These are phyloP conservation scores for peach (Prunus persica) DNA, from an alignment of 306 rosid species.

Conservation along the genomic window DNA sequence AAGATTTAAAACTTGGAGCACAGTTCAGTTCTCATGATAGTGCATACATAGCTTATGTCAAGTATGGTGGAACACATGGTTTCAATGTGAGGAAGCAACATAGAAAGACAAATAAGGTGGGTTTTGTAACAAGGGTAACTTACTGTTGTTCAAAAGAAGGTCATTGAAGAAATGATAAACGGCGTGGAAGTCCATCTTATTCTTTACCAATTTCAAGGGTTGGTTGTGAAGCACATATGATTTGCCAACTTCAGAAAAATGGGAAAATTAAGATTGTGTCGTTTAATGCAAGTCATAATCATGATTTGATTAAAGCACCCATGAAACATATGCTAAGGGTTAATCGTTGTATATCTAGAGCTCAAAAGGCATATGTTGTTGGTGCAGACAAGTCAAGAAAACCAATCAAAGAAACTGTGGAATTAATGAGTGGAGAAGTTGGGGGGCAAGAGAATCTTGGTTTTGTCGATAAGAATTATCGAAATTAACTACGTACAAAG, in stretches of 20 bases:
- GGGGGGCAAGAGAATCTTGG: background rate
- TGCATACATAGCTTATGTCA: background rate
- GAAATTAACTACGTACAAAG: background rate
- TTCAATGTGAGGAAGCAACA: background rate
- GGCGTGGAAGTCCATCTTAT: background rate
- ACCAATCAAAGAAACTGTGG: background rate
- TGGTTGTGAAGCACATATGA: background rate
- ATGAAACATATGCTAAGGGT: background rate
- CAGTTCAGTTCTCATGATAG: background rate
- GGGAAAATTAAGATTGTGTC: background rate
- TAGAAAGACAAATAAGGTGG: background rate
- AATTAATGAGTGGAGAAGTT: constrained; percentile 6
- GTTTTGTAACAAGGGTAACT: background rate
- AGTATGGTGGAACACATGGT: background rate
- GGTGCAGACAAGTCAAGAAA: background rate
- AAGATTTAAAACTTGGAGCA: background rate
- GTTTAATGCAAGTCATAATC: background rate
- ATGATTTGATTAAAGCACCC: background rate
- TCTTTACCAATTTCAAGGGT: constrained; percentile 3
- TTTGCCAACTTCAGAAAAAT: background rate
- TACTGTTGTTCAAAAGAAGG: background rate
- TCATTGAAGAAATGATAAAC: background rate
- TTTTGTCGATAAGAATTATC: background rate
- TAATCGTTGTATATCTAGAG: background rate
- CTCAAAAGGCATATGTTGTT: background rate